Percentiles rank a stretch among this genome's conserved stretches.
Evolutionary conservation across 2,329 filamentous ascomycete genomes (phyloP).

Genomic region (Berkeleyomyces rouxiae): DNA sequence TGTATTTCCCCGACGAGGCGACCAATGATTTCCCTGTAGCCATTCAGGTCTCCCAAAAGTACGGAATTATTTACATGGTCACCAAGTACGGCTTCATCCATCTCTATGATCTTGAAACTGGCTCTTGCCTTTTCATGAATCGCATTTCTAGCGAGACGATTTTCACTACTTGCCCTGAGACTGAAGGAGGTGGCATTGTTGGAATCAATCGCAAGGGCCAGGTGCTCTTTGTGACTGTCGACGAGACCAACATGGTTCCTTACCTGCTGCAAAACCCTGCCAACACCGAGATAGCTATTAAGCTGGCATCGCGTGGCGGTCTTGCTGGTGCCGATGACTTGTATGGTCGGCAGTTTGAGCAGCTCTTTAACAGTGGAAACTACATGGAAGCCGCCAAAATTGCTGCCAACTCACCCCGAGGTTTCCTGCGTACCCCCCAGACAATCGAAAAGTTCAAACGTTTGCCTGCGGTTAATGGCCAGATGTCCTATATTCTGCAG

Average conservation of each 20-base stretch:
- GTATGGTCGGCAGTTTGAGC: conserved; percentile 84
- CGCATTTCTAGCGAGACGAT: conserved; percentile 98
- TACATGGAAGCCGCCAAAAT: conserved; percentile 86
- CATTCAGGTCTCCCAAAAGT: conserved; percentile 92
- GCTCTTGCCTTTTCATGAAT: conserved; percentile 97
- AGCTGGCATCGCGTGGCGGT: conserved; percentile 85
- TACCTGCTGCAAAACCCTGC: conserved; percentile 95
- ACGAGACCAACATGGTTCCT: conserved; percentile 78
- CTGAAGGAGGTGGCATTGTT: conserved; percentile 71
- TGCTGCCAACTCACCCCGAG: conserved; percentile 87
- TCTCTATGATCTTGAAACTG: conserved; percentile 92
- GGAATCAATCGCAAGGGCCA: conserved; percentile 97
- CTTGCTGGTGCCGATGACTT: conserved; percentile 87
- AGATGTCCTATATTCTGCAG: conserved; percentile 87
- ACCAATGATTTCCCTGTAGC: conserved; percentile 95
- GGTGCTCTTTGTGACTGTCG: conserved; percentile 82
- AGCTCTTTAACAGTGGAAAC: conserved; percentile 61
- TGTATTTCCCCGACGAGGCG: conserved; percentile 93
- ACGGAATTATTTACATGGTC: conserved; percentile 90
- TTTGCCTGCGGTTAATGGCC: conserved; percentile 60
- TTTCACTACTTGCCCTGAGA: conserved; percentile 80
- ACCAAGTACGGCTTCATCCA: conserved; percentile 99
- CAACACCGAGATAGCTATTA: conserved; percentile 84
- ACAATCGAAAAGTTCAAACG: conserved; percentile 95
- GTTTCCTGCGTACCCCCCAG: conserved; percentile 83